Conservation (phyloP, 2,329 filamentous ascomycete species). For the Podosphaera fusca region DNA sequence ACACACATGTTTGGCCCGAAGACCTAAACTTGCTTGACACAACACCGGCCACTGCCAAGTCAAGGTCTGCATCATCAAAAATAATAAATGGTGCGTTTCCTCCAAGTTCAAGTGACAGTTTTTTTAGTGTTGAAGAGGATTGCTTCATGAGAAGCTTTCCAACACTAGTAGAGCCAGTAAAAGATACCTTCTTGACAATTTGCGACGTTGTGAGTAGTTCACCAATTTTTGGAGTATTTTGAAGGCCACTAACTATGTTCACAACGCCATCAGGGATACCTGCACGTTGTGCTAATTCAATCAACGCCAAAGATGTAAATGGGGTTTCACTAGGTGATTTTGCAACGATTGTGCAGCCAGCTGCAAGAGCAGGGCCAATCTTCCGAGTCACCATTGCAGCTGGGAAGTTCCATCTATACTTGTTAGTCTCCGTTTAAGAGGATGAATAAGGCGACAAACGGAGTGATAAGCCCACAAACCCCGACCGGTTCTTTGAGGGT, state of each 20-base stretch:
- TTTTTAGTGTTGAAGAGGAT: constrained; percentile 59
- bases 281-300: constrained; percentile 65
- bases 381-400: constrained; percentile 54
- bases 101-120: constrained; percentile 67
- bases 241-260: constrained; percentile 60
- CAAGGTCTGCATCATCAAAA: constrained; percentile 83
- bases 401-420: constrained; percentile 55
- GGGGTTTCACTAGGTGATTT: constrained; percentile 88
- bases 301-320: constrained; percentile 68
- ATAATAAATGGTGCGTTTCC: constrained; percentile 94
- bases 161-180: constrained; percentile 58
- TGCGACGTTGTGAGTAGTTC: constrained; percentile 52
- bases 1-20: constrained; percentile 89
- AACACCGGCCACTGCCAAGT: constrained; percentile 61
- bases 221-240: constrained; percentile 64
- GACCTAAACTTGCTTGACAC: constrained; percentile 80
- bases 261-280: constrained; percentile 80
- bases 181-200: constrained; percentile 70
- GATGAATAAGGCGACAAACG: constrained; percentile 17
- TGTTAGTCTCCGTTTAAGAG: background rate
- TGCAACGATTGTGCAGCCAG: constrained; percentile 83
- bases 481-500: constrained; percentile 69
- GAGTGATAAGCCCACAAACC: constrained; percentile 62
- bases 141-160: constrained; percentile 74
- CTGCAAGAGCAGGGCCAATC: constrained; percentile 54